These are phyloP conservation scores for Eucalyptus cloeziana DNA, from an alignment of 345 rosid species.

Conservation along the genomic window DNA sequence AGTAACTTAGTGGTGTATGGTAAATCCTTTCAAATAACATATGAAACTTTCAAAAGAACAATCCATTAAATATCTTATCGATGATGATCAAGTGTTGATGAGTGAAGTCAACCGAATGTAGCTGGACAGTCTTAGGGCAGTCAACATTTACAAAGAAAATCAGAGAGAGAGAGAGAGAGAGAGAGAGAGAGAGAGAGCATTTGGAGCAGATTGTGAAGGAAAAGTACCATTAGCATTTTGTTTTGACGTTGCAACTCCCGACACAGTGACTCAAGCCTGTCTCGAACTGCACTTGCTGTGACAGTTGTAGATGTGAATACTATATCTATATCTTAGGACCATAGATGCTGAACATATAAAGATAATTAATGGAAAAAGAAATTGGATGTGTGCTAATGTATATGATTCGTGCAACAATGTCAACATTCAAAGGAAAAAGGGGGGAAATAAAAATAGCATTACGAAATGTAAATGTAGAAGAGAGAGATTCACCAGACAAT, in stretches of 20 bases:
- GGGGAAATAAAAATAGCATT: not conserved
- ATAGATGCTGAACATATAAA: not conserved
- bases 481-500: not conserved
- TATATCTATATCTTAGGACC: not conserved
- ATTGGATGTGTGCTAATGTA: not conserved
- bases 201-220: not conserved
- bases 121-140: not conserved
- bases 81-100: not conserved
- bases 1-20: not conserved
- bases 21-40: not conserved
- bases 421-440: not conserved
- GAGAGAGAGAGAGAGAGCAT: not conserved
- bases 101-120: not conserved
- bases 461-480: not conserved
- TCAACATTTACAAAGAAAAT: not conserved
- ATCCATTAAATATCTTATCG: not conserved
- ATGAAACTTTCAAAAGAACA: not conserved
- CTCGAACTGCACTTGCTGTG: conserved; percentile 74
- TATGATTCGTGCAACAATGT: not conserved
- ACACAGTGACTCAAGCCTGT: conserved; percentile 86
- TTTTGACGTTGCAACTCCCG: conserved; percentile 93
- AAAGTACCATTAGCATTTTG: conserved; percentile 75
- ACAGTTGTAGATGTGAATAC: not conserved
- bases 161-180: not conserved
- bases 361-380: not conserved